These are phyloP conservation scores for Aspergillus sparsus DNA, from an alignment of 495 filamentous ascomycete species.

Conservation along the genomic window DNA sequence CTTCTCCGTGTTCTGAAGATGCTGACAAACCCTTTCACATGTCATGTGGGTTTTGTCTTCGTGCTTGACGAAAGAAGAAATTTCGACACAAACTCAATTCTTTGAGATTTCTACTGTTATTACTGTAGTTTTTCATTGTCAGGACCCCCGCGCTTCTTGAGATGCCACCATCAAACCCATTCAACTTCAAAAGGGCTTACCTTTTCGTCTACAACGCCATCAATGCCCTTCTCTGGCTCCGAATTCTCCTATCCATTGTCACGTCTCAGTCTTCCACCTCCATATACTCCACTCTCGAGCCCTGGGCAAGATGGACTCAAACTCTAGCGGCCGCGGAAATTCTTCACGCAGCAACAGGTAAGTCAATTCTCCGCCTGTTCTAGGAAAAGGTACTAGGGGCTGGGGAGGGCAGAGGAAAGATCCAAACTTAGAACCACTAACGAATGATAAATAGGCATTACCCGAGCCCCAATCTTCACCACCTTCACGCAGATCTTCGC, in stretches of 20 bases:
- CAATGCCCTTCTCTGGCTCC: constrained; percentile 66
- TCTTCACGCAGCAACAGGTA: constrained; percentile 53
- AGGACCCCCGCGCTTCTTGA: too few relatives aligned
- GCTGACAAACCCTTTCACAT: constrained; percentile 6
- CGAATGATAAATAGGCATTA: constrained; percentile 39
- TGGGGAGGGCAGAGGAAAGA: not conserved
- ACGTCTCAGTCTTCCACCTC: constrained; percentile 8
- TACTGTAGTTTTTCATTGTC: too few relatives aligned
- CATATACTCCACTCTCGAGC: constrained; percentile 34
- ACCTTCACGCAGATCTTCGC: constrained; percentile 56
- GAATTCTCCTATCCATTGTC: constrained; percentile 34
- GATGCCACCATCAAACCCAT: not conserved
- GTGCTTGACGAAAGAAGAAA: not conserved
- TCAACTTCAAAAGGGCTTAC: constrained; percentile 40
- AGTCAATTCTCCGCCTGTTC: not conserved
- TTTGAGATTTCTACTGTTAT: not conserved
- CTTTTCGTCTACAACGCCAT: constrained; percentile 73
- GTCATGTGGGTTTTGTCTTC: not conserved
- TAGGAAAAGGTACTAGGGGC: too few relatives aligned
- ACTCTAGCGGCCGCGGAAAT: constrained; percentile 35
- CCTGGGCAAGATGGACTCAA: constrained; percentile 34
- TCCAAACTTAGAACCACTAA: constrained; percentile 22
- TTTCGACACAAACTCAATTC: not conserved
- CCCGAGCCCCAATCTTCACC: constrained; percentile 53
- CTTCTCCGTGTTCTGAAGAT: not conserved